Evolutionary conservation across 1,139 yeast species (phyloP).

Genomic region (Geotrichum europaeum): DNA sequence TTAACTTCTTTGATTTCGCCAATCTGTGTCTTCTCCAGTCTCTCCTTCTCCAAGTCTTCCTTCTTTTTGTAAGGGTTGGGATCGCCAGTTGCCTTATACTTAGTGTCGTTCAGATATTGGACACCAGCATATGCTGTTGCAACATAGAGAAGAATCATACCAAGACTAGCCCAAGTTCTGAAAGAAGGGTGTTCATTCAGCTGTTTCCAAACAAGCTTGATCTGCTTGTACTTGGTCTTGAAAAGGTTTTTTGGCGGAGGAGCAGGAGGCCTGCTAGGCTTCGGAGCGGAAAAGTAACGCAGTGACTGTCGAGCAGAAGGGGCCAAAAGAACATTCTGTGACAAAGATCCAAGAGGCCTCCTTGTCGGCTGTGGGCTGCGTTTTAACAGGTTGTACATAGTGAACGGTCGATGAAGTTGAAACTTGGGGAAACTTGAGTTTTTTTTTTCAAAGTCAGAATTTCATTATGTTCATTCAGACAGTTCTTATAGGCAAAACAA

Average conservation of each 20-base stretch:
- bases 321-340: not conserved
- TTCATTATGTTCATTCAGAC: not conserved
- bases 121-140: conserved; percentile 30
- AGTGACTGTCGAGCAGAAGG: not conserved
- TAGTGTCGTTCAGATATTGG: conserved; percentile 34
- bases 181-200: conserved; percentile 23
- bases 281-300: not conserved
- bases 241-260: conserved; percentile 5
- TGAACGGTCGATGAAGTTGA: not conserved
- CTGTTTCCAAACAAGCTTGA: conserved; percentile 20
- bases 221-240: conserved; percentile 9
- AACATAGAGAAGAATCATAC: conserved; percentile 27
- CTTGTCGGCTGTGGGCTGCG: not conserved
- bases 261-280: conserved; percentile 10
- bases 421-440: not conserved
- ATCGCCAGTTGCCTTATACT: conserved; percentile 35
- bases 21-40: conserved; percentile 14
- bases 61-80: conserved; percentile 31
- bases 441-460: not conserved
- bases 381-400: not conserved
- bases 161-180: conserved; percentile 18
- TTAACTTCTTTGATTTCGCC: conserved; percentile 13
- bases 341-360: not conserved
- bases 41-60: conserved; percentile 21
- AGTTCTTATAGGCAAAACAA: not conserved